phyloP scores from a whole-genome alignment of 257 asterid genomes.

The Penstemon barbatus region DNA sequence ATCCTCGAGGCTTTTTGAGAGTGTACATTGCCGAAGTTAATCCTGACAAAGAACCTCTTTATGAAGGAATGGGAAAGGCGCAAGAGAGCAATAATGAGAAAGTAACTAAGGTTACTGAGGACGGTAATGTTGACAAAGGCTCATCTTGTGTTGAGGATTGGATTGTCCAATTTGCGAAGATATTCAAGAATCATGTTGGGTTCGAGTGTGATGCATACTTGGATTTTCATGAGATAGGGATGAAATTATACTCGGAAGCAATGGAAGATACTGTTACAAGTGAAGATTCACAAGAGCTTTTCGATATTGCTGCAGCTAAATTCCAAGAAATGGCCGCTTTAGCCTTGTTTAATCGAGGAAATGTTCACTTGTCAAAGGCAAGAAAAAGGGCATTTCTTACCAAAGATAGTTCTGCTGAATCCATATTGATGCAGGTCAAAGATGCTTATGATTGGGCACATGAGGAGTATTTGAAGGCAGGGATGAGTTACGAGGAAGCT shows the following conservation, averaged over 20 bases:
- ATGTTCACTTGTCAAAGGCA: constrained; percentile 82
- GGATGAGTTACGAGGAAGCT: constrained; percentile 72
- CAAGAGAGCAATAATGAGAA: constrained; percentile 36
- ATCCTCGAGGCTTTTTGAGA: constrained; percentile 65
- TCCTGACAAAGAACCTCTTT: constrained; percentile 76
- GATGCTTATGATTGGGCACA: constrained; percentile 73
- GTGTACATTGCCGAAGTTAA: constrained; percentile 74
- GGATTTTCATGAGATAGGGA: constrained; percentile 86
- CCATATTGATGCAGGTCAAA: constrained; percentile 49
- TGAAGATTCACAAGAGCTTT: constrained; percentile 73
- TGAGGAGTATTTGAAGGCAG: constrained; percentile 71
- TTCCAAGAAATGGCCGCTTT: constrained; percentile 91
- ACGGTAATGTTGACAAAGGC: constrained; percentile 37
- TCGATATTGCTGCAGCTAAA: constrained; percentile 72
- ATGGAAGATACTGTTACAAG: constrained; percentile 83
- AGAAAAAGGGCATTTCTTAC: constrained; percentile 59
- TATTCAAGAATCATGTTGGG: constrained; percentile 87
- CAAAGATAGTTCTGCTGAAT: constrained; percentile 61
- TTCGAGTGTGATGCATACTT: constrained; percentile 78
- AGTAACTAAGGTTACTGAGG: constrained; percentile 36
- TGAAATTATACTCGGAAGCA: constrained; percentile 84
- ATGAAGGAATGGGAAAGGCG: constrained; percentile 57
- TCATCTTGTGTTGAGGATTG: constrained; percentile 63
- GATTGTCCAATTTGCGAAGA: constrained; percentile 79
- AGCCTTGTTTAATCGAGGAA: constrained; percentile 93